Evolutionary conservation across 805 yeast species (phyloP), one percentile per base, ranked within the genome.

Genomic region (Scheffersomyces amazonensis): DNA sequence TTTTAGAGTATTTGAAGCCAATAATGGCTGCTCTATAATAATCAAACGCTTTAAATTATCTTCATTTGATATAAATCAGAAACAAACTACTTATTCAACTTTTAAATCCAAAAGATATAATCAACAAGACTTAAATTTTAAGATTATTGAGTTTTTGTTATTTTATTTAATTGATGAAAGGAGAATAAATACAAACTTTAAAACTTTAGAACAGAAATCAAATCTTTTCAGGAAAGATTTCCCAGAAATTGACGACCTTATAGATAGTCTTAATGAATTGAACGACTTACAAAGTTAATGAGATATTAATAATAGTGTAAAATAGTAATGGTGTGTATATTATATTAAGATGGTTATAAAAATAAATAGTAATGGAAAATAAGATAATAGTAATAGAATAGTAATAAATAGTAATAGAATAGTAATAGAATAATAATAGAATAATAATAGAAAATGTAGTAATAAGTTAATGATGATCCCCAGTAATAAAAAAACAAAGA

Each of bases 121-220:
- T 28, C 65, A 62, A 42, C 80, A 80, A 48, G 71, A 71, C 23
- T 72, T 83, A 11, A 80, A 81, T 48, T 75, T 81, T 45, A 78
- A 80, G 47, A 71, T 80, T 10, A 68, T 84, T 34, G 90, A 84
- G 59, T 84, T 83, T 53, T 60, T 84, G 36, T 75, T 83, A 39
- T 81, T 83, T 53, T 83, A 84, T 50, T 58, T 84, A 39, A 69
- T 78, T 7, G 88, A 87, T 10, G 91, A 83, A 54, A 60, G 27
- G 2, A 39, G 36, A 2, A 32, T 39, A 3, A 39, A 36, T n/a
- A 36, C 34, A 4, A 24, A 31, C 9, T 39, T 35, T 3, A 48
- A 39, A 28, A 31, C 56, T 7, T 34, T 60, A 1, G 35, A 49
- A 36, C 64, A 68, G 31, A 69, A 69, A 43, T 56, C 69, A 2